A percentile compares a stretch with the other conserved stretches of the same genome.
These are phyloP conservation scores for Viola odorata DNA, from an alignment of 345 rosid genomes.

Conservation along the genomic window DNA sequence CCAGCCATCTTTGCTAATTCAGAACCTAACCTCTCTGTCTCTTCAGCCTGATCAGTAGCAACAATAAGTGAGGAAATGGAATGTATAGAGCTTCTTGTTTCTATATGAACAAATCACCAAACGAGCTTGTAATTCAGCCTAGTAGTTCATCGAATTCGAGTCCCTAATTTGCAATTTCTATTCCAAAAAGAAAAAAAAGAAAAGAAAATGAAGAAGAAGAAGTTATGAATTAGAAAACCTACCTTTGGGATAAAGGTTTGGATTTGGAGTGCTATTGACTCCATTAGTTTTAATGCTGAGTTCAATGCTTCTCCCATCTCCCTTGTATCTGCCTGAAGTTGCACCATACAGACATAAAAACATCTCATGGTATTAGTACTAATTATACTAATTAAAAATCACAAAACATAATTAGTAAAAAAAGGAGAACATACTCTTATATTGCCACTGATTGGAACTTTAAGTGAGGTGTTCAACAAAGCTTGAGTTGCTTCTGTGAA, in stretches of 20 bases:
- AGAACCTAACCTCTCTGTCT: conserved; percentile 54
- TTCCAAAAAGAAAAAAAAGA: too few species aligned
- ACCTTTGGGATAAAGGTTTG: conserved; percentile 62
- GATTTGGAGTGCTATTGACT: conserved; percentile 37
- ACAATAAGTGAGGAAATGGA: too few species aligned
- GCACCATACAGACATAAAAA: background rate
- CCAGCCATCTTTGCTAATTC: conserved; percentile 66
- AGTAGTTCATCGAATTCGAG: background rate
- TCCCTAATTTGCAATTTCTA: too few species aligned
- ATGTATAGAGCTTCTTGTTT: too few species aligned
- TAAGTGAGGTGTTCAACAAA: conserved; percentile 47
- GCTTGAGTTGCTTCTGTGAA: conserved; percentile 60
- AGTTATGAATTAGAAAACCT: background rate
- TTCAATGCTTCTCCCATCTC: conserved; percentile 57
- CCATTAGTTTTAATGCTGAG: conserved; percentile 56
- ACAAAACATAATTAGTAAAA: background rate
- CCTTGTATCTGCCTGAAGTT: conserved; percentile 49
- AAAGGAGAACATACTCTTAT: conserved; percentile 36
- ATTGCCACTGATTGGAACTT: conserved; percentile 54
- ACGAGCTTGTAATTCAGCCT: background rate
- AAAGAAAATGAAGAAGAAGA: background rate
- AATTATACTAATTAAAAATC: background rate
- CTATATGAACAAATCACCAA: too few species aligned
- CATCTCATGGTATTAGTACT: background rate
- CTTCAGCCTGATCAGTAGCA: conserved; percentile 46